Base-by-base conservation (phyloP, 805 yeast species). In the Yarrowia alimentaria region DNA sequence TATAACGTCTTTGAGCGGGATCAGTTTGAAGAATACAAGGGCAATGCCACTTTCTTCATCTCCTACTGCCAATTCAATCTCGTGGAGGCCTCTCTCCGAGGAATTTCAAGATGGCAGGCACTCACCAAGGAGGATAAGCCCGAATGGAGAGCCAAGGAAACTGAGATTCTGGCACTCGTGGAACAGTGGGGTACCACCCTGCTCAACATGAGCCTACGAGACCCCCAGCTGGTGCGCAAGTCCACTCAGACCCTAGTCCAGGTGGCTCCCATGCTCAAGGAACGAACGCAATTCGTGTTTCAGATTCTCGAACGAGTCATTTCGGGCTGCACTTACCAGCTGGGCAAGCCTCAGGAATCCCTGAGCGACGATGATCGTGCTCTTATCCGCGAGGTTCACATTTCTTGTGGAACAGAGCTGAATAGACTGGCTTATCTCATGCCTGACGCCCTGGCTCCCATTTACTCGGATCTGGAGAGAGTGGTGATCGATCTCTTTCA, bases 321-420 rank as follows among this genome's bases (percentile, higher is more conserved):
- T n/a, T 81, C 88, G 2, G 86, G 94, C 2, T 83, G 88, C 48
- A 91, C 97, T 0, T 83, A 83, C 58, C 94, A 95, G 1, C 75
- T 71, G 11, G 69, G 68, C 51, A 54, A 64, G 37, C 74, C 72
- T 22, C 68, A 72, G 53, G 74, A 78, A 8, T 68, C 72, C n/a
- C 91, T 84, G 58, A 48, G 56, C 16, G 71, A 68, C 14, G 94
- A 87, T 30, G 82, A 79, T 43, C 74, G 85, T 22, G 96, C 89
- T 56, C 70, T 84, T 7, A 80, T 93, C 33, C 78, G 95, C 53
- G 98, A 93, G 61, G 71, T 94, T 58, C 76, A 97, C 59, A 84
- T 93, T 1, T 83, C 89, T 47, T 86, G 96, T 65, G 99, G 97
- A 32, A 88, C 96, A 0, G 99, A 93, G 66, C 73, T 93, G 53